Evolutionary conservation across 2,329 filamentous ascomycete genomes (phyloP).

Genomic region (Magnaporthales sp.): DNA sequence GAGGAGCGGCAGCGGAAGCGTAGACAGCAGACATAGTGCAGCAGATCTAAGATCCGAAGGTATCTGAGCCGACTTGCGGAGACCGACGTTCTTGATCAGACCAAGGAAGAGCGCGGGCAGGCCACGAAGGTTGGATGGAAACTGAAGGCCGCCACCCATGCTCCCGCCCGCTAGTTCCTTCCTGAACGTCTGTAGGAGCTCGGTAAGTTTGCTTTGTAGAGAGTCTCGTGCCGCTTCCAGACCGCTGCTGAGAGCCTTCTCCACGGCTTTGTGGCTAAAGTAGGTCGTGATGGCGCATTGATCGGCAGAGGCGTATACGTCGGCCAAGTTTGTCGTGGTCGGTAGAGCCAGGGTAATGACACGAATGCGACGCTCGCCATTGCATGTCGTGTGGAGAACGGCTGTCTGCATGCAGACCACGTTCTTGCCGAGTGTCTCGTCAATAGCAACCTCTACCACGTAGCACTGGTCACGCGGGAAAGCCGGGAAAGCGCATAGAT

Average conservation of each 20-base stretch:
- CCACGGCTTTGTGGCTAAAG: slow-evolving; percentile 96
- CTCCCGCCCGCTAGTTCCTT: slow-evolving; percentile 95
- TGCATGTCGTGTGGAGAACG: slow-evolving; percentile 94
- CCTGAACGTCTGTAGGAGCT: slow-evolving; percentile 89
- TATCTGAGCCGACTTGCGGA: slow-evolving; percentile 88
- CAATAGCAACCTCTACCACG: slow-evolving; percentile 95
- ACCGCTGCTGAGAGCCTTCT: slow-evolving; percentile 75
- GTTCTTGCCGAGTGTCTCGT: slow-evolving; percentile 86
- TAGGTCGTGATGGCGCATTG: slow-evolving; percentile 89
- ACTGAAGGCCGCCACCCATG: slow-evolving; percentile 89
- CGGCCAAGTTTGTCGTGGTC: slow-evolving; percentile 82
- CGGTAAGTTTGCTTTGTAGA: slow-evolving; percentile 82
- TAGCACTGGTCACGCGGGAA: slow-evolving; percentile 97
- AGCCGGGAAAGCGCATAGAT: slow-evolving; percentile 94
- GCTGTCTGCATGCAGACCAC: slow-evolving; percentile 90
- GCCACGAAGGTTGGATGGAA: slow-evolving; percentile 84
- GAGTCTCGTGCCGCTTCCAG: slow-evolving; percentile 87
- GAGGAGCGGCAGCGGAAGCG: slow-evolving; percentile 77
- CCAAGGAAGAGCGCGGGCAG: slow-evolving; percentile 87
- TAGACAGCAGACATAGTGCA: slow-evolving; percentile 88
- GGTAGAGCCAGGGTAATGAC: slow-evolving; percentile 90
- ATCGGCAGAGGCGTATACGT: slow-evolving; percentile 90
- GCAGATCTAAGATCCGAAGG: slow-evolving; percentile 90
- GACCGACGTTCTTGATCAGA: slow-evolving; percentile 90
- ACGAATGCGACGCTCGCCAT: slow-evolving; percentile 89